Base-by-base conservation (phyloP, 768 basidiomycete species). In the Tulasnella sp. region DNA sequence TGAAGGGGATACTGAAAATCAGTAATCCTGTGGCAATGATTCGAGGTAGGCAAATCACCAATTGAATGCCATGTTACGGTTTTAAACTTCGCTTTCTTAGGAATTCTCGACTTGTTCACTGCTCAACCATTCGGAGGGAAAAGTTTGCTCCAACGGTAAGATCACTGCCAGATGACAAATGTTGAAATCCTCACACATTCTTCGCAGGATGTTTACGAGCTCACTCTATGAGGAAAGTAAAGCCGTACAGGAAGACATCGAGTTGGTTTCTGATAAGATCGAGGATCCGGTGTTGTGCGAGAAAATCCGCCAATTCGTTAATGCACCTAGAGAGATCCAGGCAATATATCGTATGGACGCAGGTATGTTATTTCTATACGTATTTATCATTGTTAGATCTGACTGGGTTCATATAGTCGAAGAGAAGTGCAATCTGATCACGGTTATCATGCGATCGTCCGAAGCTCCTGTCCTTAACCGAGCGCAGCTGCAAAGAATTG, bases 1-100 rank as follows among this genome's bases (percentile, higher is more conserved):
- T 99, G 56, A 96, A 90, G 64, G 76, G 88, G 6, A 83, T 89
- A 10, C 67, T 99, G 54, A 83, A 77, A 63, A 87, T 99, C 58
- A 91, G 86, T 51, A 99, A 96, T 65, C 95, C 95, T 1, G 82
- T 99, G 54, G 75, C 77, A 25, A 98, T 98, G 95, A 91, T 98
- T 60, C 77, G 95, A 64, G 81, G 85, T 81, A 53, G 15, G 72
- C 58, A n/a, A n/a, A n/a, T n/a, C n/a, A n/a, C n/a, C n/a, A 20
- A 4, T 20, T 25, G 27, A 13, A 13, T 4, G 35, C 37, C 43
- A 19, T 25, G 45, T 29, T 13, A 28, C 2, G 24, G 15, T 9
- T 37, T 37, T 16, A 13, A 13, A 1, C 22, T 24, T 22, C 41
- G 10, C 22, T 13, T 53, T 16, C 22, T 58, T 16, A 67, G 82